Evolutionary conservation across 352 stramenopile species (phyloP).

Genomic region (Thalassiosira mediterranea): DNA sequence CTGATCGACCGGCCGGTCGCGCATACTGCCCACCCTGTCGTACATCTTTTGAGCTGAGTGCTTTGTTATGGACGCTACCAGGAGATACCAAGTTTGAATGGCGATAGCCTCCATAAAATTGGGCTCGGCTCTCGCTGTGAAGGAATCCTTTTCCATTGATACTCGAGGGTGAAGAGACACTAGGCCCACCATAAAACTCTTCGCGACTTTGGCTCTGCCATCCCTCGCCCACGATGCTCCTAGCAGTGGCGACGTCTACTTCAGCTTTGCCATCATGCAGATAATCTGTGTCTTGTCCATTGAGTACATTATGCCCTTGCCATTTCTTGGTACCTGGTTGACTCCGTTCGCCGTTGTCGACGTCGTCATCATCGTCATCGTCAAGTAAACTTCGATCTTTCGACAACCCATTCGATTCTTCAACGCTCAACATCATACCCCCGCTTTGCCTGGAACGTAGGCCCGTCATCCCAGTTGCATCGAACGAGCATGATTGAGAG

Average conservation of each 20-base stretch:
- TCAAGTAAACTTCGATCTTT: constrained; percentile 24
- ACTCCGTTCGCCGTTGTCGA: constrained; percentile 1
- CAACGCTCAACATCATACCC: constrained; percentile 21
- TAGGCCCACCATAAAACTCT: no score
- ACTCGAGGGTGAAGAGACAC: neutral
- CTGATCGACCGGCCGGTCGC: no score
- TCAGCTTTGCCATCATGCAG: no score
- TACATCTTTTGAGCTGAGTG: no score
- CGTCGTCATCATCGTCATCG: constrained; percentile 15
- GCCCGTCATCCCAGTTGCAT: constrained; percentile 9
- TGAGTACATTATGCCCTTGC: neutral
- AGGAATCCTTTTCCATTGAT: neutral
- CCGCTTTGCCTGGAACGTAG: constrained; percentile 10
- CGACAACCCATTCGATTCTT: constrained; percentile 4
- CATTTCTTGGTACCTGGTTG: neutral
- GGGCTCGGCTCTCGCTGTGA: constrained; percentile 10
- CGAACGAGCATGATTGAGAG: no score
- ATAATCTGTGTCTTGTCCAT: neutral
- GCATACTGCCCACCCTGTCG: no score
- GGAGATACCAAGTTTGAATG: no score
- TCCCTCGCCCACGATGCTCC: no score
- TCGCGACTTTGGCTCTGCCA: no score
- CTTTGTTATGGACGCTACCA: no score
- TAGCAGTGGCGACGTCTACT: no score
- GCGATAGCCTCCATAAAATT: constrained; percentile 8